These are phyloP conservation scores for Vitis cinerea DNA, from an alignment of 164 flowering plant species.

Conservation along the genomic window DNA sequence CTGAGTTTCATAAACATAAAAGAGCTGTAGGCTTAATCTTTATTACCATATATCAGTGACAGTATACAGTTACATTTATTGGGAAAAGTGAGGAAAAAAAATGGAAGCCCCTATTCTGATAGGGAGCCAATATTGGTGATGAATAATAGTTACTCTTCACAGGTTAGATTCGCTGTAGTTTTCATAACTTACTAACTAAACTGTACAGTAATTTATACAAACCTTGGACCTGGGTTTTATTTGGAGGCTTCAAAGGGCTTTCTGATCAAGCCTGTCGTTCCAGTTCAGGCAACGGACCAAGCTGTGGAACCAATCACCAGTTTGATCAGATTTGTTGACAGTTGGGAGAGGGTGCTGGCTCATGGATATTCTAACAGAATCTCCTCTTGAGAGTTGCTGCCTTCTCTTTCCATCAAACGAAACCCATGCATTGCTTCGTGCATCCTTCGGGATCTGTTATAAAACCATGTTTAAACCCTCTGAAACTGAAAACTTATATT, in stretches of 20 bases:
- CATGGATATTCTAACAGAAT: constrained; percentile 83
- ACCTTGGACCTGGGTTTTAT: background rate
- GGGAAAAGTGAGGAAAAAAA: background rate
- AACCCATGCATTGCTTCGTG: constrained; percentile 98
- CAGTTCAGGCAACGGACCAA: constrained; percentile 94
- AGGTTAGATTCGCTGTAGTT: constrained; percentile 8
- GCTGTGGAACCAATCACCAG: constrained; percentile 98
- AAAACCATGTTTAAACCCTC: constrained; percentile 1
- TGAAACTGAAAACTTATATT: background rate
- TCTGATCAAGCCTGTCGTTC: constrained; percentile 96
- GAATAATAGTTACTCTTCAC: constrained; percentile 5
- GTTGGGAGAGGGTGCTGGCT: constrained; percentile 97
- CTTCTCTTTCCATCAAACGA: constrained; percentile 99
- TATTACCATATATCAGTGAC: background rate
- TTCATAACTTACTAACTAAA: constrained; percentile 10
- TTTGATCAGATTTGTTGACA: constrained; percentile 92
- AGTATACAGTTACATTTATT: background rate
- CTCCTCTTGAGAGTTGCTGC: constrained; percentile 93
- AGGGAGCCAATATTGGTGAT: constrained; percentile 17
- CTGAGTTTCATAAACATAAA: no score
- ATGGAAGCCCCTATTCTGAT: constrained; percentile 8
- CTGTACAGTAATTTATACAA: constrained; percentile 45
- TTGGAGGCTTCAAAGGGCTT: constrained; percentile 59
- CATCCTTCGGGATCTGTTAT: constrained; percentile 82
- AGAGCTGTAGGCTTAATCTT: background rate